A percentile compares a stretch with the other conserved stretches of the same genome.
phyloP scores from a whole-genome alignment of 2,329 filamentous ascomycete genomes.

The Trichothecium sympodiale region DNA sequence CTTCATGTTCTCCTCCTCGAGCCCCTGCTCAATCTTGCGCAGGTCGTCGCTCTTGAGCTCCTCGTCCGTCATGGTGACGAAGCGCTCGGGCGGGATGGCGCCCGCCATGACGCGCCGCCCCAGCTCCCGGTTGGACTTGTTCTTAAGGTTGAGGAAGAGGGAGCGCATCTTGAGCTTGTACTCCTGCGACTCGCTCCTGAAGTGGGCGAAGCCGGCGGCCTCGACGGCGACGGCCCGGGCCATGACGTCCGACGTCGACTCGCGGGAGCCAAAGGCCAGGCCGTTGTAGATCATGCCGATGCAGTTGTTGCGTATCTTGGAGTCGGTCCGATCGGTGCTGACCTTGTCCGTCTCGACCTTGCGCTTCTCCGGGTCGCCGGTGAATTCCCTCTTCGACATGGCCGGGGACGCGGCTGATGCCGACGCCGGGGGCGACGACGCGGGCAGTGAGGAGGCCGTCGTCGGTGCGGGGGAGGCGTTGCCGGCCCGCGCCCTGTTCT shows the following conservation, averaged over 20 bases:
- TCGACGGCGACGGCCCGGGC: constrained; percentile 74
- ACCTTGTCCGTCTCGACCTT: constrained; percentile 74
- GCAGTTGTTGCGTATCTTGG: constrained; percentile 67
- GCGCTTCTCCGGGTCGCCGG: constrained; percentile 65
- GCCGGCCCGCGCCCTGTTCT: constrained; percentile 25
- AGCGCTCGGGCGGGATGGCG: constrained; percentile 58
- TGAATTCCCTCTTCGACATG: constrained; percentile 34
- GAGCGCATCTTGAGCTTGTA: constrained; percentile 88
- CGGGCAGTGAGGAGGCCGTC: constrained; percentile 39
- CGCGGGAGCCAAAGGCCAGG: constrained; percentile 58
- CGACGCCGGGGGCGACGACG: constrained; percentile 25
- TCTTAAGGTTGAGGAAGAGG: constrained; percentile 90
- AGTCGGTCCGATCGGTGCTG: constrained; percentile 64
- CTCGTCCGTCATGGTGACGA: constrained; percentile 80
- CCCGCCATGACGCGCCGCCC: constrained; percentile 65
- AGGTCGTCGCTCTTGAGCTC: constrained; percentile 85
- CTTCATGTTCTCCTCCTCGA: constrained; percentile 91
- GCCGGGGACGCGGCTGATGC: constrained; percentile 1
- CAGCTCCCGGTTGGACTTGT: constrained; percentile 72
- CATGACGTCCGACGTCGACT: constrained; percentile 61
- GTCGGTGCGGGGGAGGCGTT: constrained; percentile 29
- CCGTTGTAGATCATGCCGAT: constrained; percentile 92
- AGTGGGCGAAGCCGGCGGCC: constrained; percentile 58
- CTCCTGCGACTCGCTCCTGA: constrained; percentile 58
- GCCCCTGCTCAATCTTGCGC: constrained; percentile 60